Evolutionary conservation across 331 rosid species (phyloP).

Genomic region (Arachis monticola): DNA sequence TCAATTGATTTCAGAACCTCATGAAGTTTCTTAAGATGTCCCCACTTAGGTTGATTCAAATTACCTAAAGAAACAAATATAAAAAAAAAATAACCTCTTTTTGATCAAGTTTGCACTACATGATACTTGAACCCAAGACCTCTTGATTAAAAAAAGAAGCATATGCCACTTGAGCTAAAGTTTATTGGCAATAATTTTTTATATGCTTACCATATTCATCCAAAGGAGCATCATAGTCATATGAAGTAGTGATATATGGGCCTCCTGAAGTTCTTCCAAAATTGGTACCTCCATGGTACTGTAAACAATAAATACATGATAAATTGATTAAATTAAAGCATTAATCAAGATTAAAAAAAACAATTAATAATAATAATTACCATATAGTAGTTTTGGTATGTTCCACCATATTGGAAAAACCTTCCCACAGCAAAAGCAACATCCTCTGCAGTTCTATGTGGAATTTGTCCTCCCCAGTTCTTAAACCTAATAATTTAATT

Average conservation of each 20-base stretch:
- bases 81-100: not conserved
- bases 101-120: too few species aligned
- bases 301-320: too few species aligned
- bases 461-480: slow-evolving; percentile 43
- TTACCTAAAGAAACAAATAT: slow-evolving; percentile 27
- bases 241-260: slow-evolving; percentile 53
- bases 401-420: slow-evolving; percentile 49
- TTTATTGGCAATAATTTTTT: too few species aligned
- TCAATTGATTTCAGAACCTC: slow-evolving; percentile 35
- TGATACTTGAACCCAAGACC: too few species aligned
- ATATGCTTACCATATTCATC: slow-evolving; percentile 53
- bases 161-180: too few species aligned
- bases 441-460: slow-evolving; percentile 54
- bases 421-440: slow-evolving; percentile 50
- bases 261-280: slow-evolving; percentile 52
- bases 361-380: not conserved
- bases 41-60: slow-evolving; percentile 58
- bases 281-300: slow-evolving; percentile 53
- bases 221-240: slow-evolving; percentile 58
- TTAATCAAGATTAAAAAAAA: not conserved
- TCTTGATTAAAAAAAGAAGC: too few species aligned
- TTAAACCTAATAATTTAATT: slow-evolving; percentile 38
- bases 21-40: slow-evolving; percentile 51
- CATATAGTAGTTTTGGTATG: slow-evolving; percentile 53
- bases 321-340: not conserved